Evolutionary conservation across 2,329 filamentous ascomycete species (phyloP), one percentile per base, ranked within the genome.

Genomic region (Plectosphaerella cucumerina): DNA sequence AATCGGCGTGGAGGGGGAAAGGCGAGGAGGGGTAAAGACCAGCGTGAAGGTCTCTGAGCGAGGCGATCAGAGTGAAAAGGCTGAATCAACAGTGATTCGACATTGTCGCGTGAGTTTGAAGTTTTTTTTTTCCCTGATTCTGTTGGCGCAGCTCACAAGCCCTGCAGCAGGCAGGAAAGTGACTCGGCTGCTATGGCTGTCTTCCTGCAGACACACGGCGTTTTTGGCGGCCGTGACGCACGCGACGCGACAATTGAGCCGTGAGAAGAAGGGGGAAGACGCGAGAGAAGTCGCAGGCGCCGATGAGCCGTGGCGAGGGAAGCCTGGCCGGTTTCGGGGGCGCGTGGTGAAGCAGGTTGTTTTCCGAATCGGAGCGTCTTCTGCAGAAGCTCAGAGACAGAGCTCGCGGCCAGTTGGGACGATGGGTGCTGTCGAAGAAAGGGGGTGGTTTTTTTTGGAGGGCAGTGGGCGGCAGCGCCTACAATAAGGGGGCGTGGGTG

Each of bases 101-200:
- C 55, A 57, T 57, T 48, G 50, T 54, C 47, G 55, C 53, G 53
- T 53, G 43, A 41, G 44, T 52, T 47, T 35, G 35, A 20, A 15
- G 8, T 34, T 20, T 21, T 31, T 31, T 31, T 26, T 31, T 31
- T 31, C 26, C 26, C 26, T 31, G 26, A 31, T 4, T 31, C 26
- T 31, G 26, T 31, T 31, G 26, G 26, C 26, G 26, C 26, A 31
- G 26, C 26, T 31, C 8, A 31, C 9, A 5, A 31, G 26, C 26
- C 26, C 26, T 31, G 26, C 26, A 31, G 26, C 26, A 31, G 26
- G 26, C 26, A 31, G 26, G 26, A 31, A 31, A 31, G 47, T 39
- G n/a, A 11, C n/a, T 17, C 21, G 35, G 47, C 17, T 42, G 42
- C 43, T 43, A 44, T 49, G 46, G 44, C 44, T 50, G 23, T 33